Base-by-base conservation (phyloP, 208 protist species). In the Leishmania gerbilli region DNA sequence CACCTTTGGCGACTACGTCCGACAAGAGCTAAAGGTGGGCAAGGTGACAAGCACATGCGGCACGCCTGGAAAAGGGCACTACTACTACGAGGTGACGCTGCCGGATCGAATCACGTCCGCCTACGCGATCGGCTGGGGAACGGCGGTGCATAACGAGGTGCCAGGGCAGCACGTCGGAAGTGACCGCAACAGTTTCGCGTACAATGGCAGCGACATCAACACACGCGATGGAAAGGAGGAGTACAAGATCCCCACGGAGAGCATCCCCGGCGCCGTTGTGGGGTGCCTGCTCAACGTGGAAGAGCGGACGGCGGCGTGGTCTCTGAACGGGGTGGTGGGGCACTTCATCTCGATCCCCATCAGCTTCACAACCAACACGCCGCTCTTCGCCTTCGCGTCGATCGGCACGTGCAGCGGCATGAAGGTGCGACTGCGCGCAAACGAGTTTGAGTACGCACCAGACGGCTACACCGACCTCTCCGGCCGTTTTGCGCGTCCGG, bases 111-210 rank as follows among this genome's bases (percentile, higher is more conserved):
- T 94, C 21, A 87, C 81, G 17, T 85, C 88, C 27, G 88, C 92
- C 47, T 97, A 95, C 87, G 94, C 90, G n/a, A 87, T 97, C 45
- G 95, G 95, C 47, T 98, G 95, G 93, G 95, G 95, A 74, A 96
- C 95, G 13, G 65, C 82, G 76, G 62, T 88, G 75, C 95, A 98
- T 87, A 88, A 82, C 40, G 91, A 97, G 49, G 90, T 96, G 49
- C 93, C 95, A 15, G 92, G 89, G 37, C 92, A 96, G 77, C 95
- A 97, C 82, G 93, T 98, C 45, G 95, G 95, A 77, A 96, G 92
- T 80, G 95, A 98, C 81, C 85, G 80, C 68, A 84, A 81, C 76
- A 98, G 95, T 79, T 97, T 98, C 86, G 91, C 91, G 47, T 98
- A 95, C 88, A 95, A 90, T 60, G 95, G 95, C 15, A 92, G 75